These are phyloP conservation scores for Aschersonia sp. DNA, from an alignment of 2,329 filamentous ascomycete species.

Conservation along the genomic window DNA sequence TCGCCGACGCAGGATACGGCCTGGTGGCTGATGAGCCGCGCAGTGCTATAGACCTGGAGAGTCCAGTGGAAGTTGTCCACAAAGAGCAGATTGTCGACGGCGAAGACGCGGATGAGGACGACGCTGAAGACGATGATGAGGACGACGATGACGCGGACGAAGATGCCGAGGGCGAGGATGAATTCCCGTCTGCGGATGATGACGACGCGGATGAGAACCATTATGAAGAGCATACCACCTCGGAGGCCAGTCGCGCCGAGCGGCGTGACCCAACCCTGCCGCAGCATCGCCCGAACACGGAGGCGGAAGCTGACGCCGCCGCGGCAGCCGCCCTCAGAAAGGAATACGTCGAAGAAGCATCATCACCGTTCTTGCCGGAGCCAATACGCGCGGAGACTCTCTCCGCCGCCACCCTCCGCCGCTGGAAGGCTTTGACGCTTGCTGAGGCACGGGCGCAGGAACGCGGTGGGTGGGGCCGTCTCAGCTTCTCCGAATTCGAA, in stretches of 20 bases:
- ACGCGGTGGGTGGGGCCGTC: conserved; percentile 65
- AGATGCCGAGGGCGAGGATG: neutral
- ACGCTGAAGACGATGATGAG: neutral
- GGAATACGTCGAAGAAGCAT: neutral
- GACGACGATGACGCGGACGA: neutral
- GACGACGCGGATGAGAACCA: neutral
- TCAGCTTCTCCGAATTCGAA: conserved; percentile 71
- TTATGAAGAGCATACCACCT: neutral
- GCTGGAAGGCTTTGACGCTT: conserved; percentile 43
- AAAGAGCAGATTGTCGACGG: no score
- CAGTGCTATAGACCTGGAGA: no score
- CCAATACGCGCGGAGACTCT: no score
- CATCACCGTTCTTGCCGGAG: neutral
- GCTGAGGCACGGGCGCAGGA: conserved; percentile 54
- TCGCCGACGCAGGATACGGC: neutral
- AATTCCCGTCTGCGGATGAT: neutral
- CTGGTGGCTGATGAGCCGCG: no score
- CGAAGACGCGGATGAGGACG: neutral
- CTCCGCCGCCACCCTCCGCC: conserved; percentile 19
- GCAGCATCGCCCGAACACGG: conserved; percentile 49
- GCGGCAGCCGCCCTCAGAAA: neutral
- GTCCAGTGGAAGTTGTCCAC: no score
- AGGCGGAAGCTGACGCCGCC: conserved; percentile 8
- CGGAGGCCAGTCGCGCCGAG: neutral
- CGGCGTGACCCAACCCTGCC: conserved; percentile 49